Conservation (phyloP, 2,329 filamentous ascomycete species). For the Stemphylium vesicarium region DNA sequence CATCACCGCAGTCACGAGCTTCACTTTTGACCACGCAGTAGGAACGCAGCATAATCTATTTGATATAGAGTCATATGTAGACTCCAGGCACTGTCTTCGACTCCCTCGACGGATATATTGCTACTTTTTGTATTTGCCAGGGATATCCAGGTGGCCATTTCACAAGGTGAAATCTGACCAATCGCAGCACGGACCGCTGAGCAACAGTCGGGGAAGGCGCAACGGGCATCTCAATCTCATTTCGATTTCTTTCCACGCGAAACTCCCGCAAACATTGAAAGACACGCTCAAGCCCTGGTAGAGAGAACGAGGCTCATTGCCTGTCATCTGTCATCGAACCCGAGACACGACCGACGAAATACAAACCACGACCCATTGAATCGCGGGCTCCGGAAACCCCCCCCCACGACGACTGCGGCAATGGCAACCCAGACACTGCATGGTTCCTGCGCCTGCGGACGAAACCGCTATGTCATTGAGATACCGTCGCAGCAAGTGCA, state of each 20-base stretch:
- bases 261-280: conserved; percentile 14
- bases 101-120: neutral
- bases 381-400: neutral
- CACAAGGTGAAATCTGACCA: conserved; percentile 10
- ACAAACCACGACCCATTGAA: neutral
- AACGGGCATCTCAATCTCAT: conserved; percentile 13
- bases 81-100: neutral
- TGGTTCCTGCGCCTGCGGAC: conserved; percentile 83
- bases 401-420: neutral
- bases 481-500: conserved; percentile 69
- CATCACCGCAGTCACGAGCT: neutral
- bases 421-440: conserved; percentile 62
- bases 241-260: conserved; percentile 14
- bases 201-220: conserved; percentile 12
- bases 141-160: conserved; percentile 2
- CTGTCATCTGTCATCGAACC: neutral
- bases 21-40: neutral
- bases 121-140: neutral
- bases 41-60: neutral
- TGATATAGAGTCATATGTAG: neutral
- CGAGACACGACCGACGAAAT: neutral
- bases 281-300: neutral
- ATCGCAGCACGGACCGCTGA: conserved; percentile 15
- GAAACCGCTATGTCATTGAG: conserved; percentile 79
- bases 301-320: neutral